Conservation (phyloP, 371 early-diverging fungal genomes). For the Furculomyces boomerangus region DNA sequence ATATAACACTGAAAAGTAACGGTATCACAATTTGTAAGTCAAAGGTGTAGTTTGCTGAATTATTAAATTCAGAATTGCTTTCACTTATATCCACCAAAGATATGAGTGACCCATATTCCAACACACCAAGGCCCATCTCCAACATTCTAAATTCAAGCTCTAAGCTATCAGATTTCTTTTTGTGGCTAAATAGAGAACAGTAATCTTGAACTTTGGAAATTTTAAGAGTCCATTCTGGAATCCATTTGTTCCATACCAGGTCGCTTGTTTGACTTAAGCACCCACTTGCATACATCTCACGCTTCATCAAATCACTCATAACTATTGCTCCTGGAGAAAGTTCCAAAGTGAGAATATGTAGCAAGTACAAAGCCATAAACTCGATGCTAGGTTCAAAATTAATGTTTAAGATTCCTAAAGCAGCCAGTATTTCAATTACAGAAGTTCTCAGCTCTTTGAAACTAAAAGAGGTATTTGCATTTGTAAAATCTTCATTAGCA, state of each 20-base stretch:
- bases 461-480: not conserved
- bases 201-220: not conserved
- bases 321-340: not conserved
- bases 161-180: not conserved
- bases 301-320: not conserved
- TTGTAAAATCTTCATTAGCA: not conserved
- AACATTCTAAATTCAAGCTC: not conserved
- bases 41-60: not conserved
- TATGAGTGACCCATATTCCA: not conserved
- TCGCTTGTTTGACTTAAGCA: not conserved
- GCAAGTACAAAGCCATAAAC: not conserved
- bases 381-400: not conserved
- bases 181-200: not conserved
- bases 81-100: too few species aligned
- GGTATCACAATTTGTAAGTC: not conserved
- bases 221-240: not conserved
- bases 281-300: not conserved
- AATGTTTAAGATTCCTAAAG: not conserved
- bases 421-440: not conserved
- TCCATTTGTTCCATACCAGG: not conserved
- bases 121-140: not conserved
- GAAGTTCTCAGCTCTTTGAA: not conserved
- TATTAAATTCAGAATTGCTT: not conserved
- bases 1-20: not conserved
- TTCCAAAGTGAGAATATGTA: not conserved